Base-by-base conservation (phyloP, 2,329 filamentous ascomycete genomes). In the Paracorniculantispora psalliotae region DNA sequence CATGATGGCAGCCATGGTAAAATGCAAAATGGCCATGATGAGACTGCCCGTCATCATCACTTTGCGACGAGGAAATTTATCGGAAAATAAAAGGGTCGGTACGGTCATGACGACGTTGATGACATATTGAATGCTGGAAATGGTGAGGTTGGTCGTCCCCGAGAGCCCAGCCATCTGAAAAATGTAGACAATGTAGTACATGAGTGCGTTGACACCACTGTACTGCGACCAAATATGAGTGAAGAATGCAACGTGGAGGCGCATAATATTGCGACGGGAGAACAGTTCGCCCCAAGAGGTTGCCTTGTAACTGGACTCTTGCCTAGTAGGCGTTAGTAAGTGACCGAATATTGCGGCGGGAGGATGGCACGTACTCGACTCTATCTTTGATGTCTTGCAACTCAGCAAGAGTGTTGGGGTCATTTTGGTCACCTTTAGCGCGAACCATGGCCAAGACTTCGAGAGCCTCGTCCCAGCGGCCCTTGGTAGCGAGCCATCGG, bases 31-130 rank as follows among this genome's bases (percentile, higher is more conserved):
- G 10, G 77, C 82, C 85, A 88, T 88, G 23, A 83, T 82, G 41
- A 87, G 72, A 39, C 76, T 82, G 65, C 85, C 85, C n/a, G 77
- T 73, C 60, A 87, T 82, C 62, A 88, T 79, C 51, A 88, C 74
- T 63, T 82, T 81, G 61, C 85, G 85, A 60, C 85, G 79, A 28
- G 85, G 85, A n/a, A 78, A 75, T 17, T 69, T 73, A 61, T 82
- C 79, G 52, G 82, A 79, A 61, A 76, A 77, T 30, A 79, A 74
- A 58, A 81, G 77, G 66, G 79, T 77, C 52, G 75, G 63, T 3
- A 75, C 71, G 1, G 77, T 81, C 33, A 78, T 80, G 37, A 76
- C 69, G 39, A 80, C 71, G 65, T 80, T 80, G 47, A 81, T 74
- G 15, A 77, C 78, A 61, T 81, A 81, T 66, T 81, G 78, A 33